phyloP scores from a whole-genome alignment of 2,329 filamentous ascomycete species.

The Pseudogymnoascus sp. region DNA sequence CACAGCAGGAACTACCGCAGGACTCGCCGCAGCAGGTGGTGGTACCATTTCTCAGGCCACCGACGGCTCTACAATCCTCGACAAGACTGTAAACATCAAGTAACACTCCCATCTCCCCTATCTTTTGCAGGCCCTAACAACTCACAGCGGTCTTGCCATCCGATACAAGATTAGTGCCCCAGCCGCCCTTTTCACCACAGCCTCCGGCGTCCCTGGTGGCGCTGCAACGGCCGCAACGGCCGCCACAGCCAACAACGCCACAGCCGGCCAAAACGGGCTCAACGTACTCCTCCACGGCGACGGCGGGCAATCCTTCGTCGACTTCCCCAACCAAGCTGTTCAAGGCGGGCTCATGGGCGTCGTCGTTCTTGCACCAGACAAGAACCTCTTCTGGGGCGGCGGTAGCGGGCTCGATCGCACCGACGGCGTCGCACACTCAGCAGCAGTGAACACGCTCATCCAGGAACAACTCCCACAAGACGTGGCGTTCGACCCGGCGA shows the following conservation, averaged over 20 bases:
- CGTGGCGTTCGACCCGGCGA: slow-evolving; percentile 44
- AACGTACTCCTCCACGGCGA: slow-evolving; percentile 55
- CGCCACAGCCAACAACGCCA: slow-evolving; percentile 20
- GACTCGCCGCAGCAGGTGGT: not conserved
- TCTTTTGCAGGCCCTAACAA: slow-evolving; percentile 13
- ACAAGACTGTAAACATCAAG: slow-evolving; percentile 48
- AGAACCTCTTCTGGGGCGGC: slow-evolving; percentile 52
- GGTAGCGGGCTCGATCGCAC: slow-evolving; percentile 44
- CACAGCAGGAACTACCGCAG: not conserved
- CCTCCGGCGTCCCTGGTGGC: slow-evolving; percentile 42
- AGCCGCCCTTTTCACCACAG: slow-evolving; percentile 44
- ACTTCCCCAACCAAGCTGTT: slow-evolving; percentile 72
- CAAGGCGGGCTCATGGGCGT: slow-evolving; percentile 70
- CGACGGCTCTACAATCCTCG: slow-evolving; percentile 49
- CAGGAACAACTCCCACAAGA: slow-evolving; percentile 42
- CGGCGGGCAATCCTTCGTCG: slow-evolving; percentile 60
- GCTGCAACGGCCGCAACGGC: slow-evolving; percentile 22
- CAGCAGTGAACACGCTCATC: slow-evolving; percentile 48
- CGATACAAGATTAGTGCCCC: slow-evolving; percentile 50
- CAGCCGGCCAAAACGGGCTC: slow-evolving; percentile 37
- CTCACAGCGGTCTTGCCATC: slow-evolving; percentile 41
- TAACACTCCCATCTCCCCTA: slow-evolving; percentile 24
- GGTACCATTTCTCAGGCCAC: slow-evolving; percentile 35
- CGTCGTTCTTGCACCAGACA: slow-evolving; percentile 54
- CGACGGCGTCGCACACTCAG: slow-evolving; percentile 48